These are phyloP conservation scores for Fusarium agapanthi DNA, from an alignment of 2,329 filamentous ascomycete genomes.

Conservation along the genomic window DNA sequence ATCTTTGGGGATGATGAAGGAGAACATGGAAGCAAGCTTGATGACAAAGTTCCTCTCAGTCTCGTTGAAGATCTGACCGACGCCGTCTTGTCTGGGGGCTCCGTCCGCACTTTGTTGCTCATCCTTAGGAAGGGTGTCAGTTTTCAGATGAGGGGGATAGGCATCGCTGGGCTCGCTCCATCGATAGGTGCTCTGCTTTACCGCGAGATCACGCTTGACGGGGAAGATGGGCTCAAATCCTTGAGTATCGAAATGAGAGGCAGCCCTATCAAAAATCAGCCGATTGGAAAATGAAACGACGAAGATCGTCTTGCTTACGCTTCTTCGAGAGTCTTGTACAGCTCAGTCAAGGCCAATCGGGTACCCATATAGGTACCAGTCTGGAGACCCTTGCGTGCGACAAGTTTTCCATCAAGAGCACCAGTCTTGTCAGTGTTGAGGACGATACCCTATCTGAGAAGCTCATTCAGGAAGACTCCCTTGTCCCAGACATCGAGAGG, in stretches of 20 bases:
- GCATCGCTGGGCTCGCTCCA: constrained; percentile 10
- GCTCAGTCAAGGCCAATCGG: constrained; percentile 12
- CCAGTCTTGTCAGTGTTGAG: constrained; percentile 10
- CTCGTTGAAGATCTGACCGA: constrained; percentile 11
- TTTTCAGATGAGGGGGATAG: constrained; percentile 19
- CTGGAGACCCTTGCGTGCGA: neutral
- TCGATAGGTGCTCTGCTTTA: constrained; percentile 8
- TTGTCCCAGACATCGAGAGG: constrained; percentile 20
- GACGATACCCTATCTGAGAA: constrained; percentile 8
- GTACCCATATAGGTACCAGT: constrained; percentile 22
- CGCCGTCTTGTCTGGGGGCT: neutral
- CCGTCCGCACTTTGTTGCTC: neutral
- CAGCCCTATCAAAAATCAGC: neutral
- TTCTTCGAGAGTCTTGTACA: constrained; percentile 20
- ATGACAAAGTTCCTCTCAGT: neutral
- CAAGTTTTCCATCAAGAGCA: neutral
- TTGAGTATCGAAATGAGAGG: neutral
- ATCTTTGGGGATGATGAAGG: constrained; percentile 8
- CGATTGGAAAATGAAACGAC: fast-evolving
- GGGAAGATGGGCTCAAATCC: constrained; percentile 20
- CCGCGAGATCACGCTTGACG: neutral
- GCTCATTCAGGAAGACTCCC: constrained; percentile 26
- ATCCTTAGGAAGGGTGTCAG: neutral
- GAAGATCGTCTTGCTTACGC: neutral
- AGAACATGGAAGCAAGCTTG: neutral